A percentile compares a stretch with the other conserved stretches of the same genome.
Evolutionary conservation across 2,329 filamentous ascomycete genomes (phyloP).

Genomic region (Lasiodiplodia gonubiensis): DNA sequence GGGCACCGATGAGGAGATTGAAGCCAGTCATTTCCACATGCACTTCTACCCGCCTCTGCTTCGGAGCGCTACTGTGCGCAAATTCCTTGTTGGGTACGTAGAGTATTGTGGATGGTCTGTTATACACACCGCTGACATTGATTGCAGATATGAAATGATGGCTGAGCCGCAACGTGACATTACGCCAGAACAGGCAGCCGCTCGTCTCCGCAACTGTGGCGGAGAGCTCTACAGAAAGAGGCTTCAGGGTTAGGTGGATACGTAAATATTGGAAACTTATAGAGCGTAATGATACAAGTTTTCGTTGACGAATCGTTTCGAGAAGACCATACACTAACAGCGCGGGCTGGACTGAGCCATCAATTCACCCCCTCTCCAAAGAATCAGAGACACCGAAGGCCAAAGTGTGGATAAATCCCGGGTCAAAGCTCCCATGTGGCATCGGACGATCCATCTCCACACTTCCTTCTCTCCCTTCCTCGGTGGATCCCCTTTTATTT

Average conservation of each 20-base stretch:
- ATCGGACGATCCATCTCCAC: too few species aligned
- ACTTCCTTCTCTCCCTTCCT: not conserved
- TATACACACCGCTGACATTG: slow-evolving; percentile 1
- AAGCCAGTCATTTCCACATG: slow-evolving; percentile 90
- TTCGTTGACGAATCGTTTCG: not conserved
- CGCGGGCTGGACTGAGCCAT: not conserved
- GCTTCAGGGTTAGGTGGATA: slow-evolving; percentile 37
- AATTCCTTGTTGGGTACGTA: slow-evolving; percentile 83
- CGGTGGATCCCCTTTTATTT: slow-evolving; percentile 41
- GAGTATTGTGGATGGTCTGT: not conserved
- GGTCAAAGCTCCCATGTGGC: too few species aligned
- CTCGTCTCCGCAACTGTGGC: slow-evolving; percentile 73
- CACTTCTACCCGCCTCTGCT: slow-evolving; percentile 97
- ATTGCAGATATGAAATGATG: slow-evolving; percentile 79
- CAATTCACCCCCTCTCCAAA: too few species aligned
- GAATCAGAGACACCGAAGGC: too few species aligned
- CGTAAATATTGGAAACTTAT: not conserved
- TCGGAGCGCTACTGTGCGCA: slow-evolving; percentile 89
- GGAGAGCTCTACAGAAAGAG: slow-evolving; percentile 83
- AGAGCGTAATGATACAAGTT: not conserved
- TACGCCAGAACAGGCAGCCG: slow-evolving; percentile 92
- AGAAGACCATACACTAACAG: not conserved
- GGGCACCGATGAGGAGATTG: slow-evolving; percentile 77
- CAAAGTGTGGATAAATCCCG: too few species aligned
- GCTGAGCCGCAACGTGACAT: slow-evolving; percentile 98